A percentile compares a stretch with the other conserved stretches of the same genome.
Conservation (phyloP, 2,329 filamentous ascomycete genomes). For the Fusarium haematococcum region DNA sequence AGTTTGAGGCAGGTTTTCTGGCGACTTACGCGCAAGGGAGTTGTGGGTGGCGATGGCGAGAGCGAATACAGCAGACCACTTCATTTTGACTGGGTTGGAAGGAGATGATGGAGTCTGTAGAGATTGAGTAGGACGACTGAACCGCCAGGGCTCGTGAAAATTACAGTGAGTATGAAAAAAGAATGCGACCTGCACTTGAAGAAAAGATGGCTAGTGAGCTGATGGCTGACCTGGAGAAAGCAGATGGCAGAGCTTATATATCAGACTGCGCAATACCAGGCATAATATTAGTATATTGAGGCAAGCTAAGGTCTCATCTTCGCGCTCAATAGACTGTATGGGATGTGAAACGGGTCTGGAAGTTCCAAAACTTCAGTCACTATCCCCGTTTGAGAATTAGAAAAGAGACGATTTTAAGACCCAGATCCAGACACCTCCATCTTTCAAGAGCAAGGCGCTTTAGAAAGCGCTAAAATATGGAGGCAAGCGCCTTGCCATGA, state of each 20-base stretch:
- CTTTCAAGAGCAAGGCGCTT: not conserved
- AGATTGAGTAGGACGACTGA: not conserved
- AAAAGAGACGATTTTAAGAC: not conserved
- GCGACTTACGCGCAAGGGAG: not conserved
- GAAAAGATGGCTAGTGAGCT: not conserved
- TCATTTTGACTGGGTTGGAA: not conserved
- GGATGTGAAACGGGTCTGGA: not conserved
- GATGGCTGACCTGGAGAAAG: not conserved
- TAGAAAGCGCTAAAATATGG: not conserved
- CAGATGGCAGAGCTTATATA: not conserved
- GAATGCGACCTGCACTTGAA: not conserved
- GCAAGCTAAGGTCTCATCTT: not conserved
- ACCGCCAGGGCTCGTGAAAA: not conserved
- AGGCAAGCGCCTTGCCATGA: not conserved
- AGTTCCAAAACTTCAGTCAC: not conserved
- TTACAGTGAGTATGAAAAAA: not conserved
- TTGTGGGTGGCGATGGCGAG: not conserved
- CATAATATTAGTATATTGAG: not conserved
- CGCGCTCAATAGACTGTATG: not conserved
- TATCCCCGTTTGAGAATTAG: not conserved
- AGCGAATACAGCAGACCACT: not conserved
- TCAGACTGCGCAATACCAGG: not conserved
- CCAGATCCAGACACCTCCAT: not conserved
- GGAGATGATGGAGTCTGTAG: not conserved
- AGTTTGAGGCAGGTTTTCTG: not conserved